Evolutionary conservation across 1,284 basidiomycete species (phyloP).

Genomic region (Wolfiporia cocos): DNA sequence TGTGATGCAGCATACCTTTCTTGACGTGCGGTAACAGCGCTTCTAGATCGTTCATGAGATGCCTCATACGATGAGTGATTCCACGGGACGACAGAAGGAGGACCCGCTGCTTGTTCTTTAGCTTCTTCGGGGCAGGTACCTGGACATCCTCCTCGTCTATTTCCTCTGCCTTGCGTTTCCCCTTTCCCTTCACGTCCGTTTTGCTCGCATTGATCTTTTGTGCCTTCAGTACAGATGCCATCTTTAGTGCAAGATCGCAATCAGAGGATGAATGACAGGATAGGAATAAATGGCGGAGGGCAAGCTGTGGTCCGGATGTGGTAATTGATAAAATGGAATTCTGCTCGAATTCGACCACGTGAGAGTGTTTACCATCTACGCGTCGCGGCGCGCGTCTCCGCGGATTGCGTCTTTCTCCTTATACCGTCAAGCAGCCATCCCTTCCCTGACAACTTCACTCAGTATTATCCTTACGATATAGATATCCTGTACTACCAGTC

Average conservation of each 20-base stretch:
- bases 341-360: too few species aligned
- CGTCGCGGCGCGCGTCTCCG: too few species aligned
- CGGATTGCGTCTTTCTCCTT: too few species aligned
- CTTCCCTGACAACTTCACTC: too few species aligned
- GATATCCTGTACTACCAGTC: too few species aligned
- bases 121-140: conserved; percentile 40
- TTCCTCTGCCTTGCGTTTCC: conserved; percentile 61
- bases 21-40: conserved; percentile 91
- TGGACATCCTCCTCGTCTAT: conserved; percentile 40
- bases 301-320: not conserved
- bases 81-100: conserved; percentile 92
- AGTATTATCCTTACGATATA: too few species aligned
- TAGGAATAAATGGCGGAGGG: not conserved
- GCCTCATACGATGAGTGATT: conserved; percentile 94
- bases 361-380: too few species aligned
- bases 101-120: conserved; percentile 83
- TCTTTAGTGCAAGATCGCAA: too few species aligned
- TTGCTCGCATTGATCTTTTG: conserved; percentile 55
- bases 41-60: conserved; percentile 95
- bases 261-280: too few species aligned
- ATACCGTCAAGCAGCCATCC: too few species aligned
- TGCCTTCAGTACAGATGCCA: conserved; percentile 65
- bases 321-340: too few species aligned
- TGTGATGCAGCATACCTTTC: conserved; percentile 65
- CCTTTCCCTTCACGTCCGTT: conserved; percentile 37